Conservation (phyloP, 768 basidiomycete genomes). For the Lactarius vividus region DNA sequence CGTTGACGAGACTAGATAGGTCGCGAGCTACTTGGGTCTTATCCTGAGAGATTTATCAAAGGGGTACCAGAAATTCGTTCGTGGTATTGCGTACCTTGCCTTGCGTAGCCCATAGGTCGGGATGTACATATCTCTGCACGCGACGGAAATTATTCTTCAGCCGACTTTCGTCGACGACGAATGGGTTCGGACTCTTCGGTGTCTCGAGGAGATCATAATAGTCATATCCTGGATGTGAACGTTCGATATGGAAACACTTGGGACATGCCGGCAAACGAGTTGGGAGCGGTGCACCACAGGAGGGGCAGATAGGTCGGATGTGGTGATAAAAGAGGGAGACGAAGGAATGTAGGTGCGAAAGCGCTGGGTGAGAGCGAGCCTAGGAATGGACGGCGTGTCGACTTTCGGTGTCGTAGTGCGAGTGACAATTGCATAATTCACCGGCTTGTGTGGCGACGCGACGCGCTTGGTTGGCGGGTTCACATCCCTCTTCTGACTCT, state of each 20-base stretch:
- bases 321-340: not conserved
- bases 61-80: not conserved
- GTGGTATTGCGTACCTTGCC: slow-evolving; percentile 45
- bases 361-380: not conserved
- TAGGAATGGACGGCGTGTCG: not conserved
- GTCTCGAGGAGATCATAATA: slow-evolving; percentile 72
- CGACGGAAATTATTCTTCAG: slow-evolving; percentile 66
- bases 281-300: slow-evolving; percentile 57
- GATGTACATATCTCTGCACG: slow-evolving; percentile 78
- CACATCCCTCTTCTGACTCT: too few species aligned
- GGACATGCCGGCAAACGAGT: slow-evolving; percentile 72
- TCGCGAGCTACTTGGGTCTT: slow-evolving; percentile 58
- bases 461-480: too few species aligned
- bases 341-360: not conserved
- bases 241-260: slow-evolving; percentile 61
- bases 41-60: slow-evolving; percentile 37
- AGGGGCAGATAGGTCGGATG: slow-evolving; percentile 46
- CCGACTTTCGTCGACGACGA: slow-evolving; percentile 56
- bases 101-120: slow-evolving; percentile 77
- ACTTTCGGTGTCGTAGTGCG: not conserved
- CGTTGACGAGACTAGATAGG: slow-evolving; percentile 75
- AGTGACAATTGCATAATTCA: too few species aligned
- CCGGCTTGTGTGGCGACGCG: too few species aligned
- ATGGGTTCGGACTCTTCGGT: slow-evolving; percentile 62
- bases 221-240: slow-evolving; percentile 32